A percentile compares a stretch with the other conserved stretches of the same genome.
Evolutionary conservation across 129 eudicot species (phyloP).

Genomic region (Flaveria sonorensis): DNA sequence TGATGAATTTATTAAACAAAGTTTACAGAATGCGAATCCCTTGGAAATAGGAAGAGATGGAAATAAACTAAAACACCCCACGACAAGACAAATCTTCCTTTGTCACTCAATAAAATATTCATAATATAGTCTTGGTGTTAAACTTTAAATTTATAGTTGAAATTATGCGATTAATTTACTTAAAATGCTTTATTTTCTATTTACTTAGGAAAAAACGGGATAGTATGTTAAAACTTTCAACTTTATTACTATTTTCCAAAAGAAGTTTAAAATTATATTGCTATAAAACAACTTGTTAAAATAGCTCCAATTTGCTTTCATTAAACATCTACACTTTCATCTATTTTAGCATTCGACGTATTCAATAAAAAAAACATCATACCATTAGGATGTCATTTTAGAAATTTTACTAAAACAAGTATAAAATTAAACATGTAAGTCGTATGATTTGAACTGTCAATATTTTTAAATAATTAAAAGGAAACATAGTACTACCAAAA

Average conservation of each 20-base stretch:
- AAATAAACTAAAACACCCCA: neutral
- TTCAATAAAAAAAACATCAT: too few relatives aligned
- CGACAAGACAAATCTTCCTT: slow-evolving; percentile 26
- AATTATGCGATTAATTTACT: neutral
- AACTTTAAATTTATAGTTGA: neutral
- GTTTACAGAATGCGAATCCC: slow-evolving; percentile 21
- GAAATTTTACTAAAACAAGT: too few relatives aligned
- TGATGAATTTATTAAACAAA: neutral
- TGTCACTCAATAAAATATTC: neutral
- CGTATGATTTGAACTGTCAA: too few relatives aligned
- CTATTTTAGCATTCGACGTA: too few relatives aligned
- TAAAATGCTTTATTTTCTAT: neutral
- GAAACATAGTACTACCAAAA: too few relatives aligned
- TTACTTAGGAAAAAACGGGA: neutral
- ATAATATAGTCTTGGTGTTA: neutral
- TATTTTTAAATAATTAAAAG: too few relatives aligned
- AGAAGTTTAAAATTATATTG: too few relatives aligned
- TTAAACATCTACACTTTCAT: too few relatives aligned
- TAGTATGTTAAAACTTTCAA: neutral
- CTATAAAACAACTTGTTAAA: too few relatives aligned
- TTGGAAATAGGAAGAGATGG: slow-evolving; percentile 24
- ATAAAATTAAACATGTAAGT: too few relatives aligned
- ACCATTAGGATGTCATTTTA: too few relatives aligned
- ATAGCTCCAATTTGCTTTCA: too few relatives aligned
- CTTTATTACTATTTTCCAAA: neutral